These are phyloP conservation scores for Aspergillus conjunctus DNA, from an alignment of 495 filamentous ascomycete species.

Conservation along the genomic window DNA sequence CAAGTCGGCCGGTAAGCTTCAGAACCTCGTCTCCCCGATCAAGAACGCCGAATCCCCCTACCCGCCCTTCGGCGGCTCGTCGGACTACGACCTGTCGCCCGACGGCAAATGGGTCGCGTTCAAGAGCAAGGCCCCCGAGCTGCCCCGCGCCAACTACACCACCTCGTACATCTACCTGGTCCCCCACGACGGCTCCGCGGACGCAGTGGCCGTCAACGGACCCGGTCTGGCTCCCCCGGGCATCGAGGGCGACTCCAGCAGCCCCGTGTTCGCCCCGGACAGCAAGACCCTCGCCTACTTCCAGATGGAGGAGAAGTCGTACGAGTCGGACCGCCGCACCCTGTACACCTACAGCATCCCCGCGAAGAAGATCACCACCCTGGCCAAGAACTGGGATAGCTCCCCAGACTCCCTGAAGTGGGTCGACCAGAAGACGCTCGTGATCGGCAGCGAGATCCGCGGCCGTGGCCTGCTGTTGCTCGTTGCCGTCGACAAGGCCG, in stretches of 20 bases:
- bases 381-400: conserved; percentile 45
- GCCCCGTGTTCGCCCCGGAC: conserved; percentile 42
- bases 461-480: conserved; percentile 36
- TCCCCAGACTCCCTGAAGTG: conserved; percentile 41
- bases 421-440: conserved; percentile 37
- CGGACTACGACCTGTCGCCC: conserved; percentile 46
- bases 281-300: conserved; percentile 41
- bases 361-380: conserved; percentile 31
- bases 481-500: conserved; percentile 30
- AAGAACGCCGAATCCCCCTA: conserved; percentile 50
- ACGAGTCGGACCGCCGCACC: conserved; percentile 41
- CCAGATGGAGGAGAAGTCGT: conserved; percentile 42
- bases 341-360: conserved; percentile 39
- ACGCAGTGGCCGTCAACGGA: conserved; percentile 39
- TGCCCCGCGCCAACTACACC: conserved; percentile 42
- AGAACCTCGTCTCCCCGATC: conserved; percentile 46
- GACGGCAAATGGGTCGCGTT: conserved; percentile 45
- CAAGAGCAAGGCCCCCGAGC: conserved; percentile 47
- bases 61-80: conserved; percentile 43
- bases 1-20: conserved; percentile 27
- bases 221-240: conserved; percentile 32
- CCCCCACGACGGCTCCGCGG: conserved; percentile 39
- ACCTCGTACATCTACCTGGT: conserved; percentile 44
- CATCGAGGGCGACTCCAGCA: conserved; percentile 37
- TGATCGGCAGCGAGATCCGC: conserved; percentile 36